Percentiles rank a stretch among this genome's conserved stretches.
These are phyloP conservation scores for Lachancea meyersii DNA, from an alignment of 805 yeast species.

Conservation along the genomic window DNA sequence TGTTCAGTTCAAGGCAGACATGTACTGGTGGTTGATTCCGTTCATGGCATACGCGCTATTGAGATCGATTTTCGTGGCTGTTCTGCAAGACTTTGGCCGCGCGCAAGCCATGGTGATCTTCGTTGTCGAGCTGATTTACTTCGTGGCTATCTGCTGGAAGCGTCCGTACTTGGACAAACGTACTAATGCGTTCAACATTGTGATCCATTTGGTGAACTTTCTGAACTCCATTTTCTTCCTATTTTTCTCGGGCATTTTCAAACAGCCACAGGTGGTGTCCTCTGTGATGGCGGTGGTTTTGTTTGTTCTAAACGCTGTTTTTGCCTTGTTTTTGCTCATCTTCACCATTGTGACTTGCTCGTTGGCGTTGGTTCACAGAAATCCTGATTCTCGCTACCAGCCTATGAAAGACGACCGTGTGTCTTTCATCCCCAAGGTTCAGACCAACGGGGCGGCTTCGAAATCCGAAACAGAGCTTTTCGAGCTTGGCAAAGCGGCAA, in stretches of 20 bases:
- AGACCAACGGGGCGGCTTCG: conserved; percentile 26
- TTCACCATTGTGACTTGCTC: conserved; percentile 85
- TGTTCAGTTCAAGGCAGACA: conserved; percentile 82
- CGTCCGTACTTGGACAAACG: conserved; percentile 93
- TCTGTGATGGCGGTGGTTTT: conserved; percentile 88
- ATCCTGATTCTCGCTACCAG: conserved; percentile 92
- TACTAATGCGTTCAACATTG: conserved; percentile 88
- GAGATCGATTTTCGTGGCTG: conserved; percentile 80
- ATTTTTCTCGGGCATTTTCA: conserved; percentile 80
- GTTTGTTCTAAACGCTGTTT: conserved; percentile 82
- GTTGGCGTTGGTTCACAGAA: conserved; percentile 75
- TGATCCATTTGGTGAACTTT: conserved; percentile 71
- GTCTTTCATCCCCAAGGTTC: conserved; percentile 78
- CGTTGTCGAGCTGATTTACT: conserved; percentile 65
- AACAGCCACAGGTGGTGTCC: conserved; percentile 80
- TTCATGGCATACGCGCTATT: conserved; percentile 59
- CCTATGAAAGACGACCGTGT: conserved; percentile 96
- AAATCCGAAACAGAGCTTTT: conserved; percentile 31
- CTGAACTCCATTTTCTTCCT: conserved; percentile 80
- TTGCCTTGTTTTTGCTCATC: conserved; percentile 73
- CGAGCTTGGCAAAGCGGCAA: conserved; percentile 33
- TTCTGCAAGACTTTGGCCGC: conserved; percentile 74
- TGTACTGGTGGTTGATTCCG: conserved; percentile 74
- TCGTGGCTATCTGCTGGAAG: conserved; percentile 55
- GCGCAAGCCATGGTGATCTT: conserved; percentile 75